Conservation (phyloP, 805 yeast genomes). For the Candida maris region DNA sequence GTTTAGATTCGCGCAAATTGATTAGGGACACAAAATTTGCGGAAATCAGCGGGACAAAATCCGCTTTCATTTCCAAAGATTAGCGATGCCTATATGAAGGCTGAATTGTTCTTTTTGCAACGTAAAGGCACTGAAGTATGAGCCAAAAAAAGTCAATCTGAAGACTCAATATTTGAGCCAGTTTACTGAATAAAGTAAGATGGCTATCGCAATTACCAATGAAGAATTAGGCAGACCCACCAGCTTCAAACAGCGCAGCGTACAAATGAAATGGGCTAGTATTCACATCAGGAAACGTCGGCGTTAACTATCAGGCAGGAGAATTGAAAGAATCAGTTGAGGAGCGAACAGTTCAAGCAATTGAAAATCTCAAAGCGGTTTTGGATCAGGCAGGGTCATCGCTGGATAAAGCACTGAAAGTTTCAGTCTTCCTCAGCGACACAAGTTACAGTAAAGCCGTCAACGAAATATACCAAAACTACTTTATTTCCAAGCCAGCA, state of each 20-base stretch:
- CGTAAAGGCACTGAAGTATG: no score
- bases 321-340: slow-evolving; percentile 16
- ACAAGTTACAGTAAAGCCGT: slow-evolving; percentile 38
- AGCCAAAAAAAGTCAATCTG: no score
- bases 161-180: no score
- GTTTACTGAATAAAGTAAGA: no score
- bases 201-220: slow-evolving; percentile 1
- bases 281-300: slow-evolving; percentile 7
- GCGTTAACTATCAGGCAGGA: slow-evolving; percentile 28
- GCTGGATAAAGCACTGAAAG: slow-evolving; percentile 28
- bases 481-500: slow-evolving; percentile 47
- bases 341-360: neutral
- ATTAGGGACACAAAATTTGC: no score
- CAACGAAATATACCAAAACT: slow-evolving; percentile 42
- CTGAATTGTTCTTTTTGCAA: no score
- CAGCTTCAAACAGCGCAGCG: neutral
- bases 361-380: neutral
- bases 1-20: no score
- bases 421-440: slow-evolving; percentile 43
- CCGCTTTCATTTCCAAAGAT: no score
- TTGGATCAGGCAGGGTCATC: neutral
- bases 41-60: no score
- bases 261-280: slow-evolving; percentile 1
- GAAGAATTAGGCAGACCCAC: slow-evolving; percentile 1
- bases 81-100: no score